Base-by-base conservation (phyloP, 2,329 filamentous ascomycete genomes). In the Trichoderma breve region DNA sequence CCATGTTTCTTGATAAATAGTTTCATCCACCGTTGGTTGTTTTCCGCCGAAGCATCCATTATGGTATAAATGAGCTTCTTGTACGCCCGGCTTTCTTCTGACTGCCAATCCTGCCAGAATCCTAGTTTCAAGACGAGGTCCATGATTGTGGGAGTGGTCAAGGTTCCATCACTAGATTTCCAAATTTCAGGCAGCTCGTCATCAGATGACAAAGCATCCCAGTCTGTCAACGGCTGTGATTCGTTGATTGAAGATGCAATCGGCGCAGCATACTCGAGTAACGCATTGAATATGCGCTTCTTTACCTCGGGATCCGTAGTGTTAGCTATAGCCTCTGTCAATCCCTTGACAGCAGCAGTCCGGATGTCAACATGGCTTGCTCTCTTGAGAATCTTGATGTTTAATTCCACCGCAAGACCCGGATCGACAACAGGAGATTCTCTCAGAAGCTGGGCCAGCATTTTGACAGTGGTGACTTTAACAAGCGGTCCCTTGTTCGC, bases 401-500 rank as follows among this genome's bases (percentile, higher is more conserved):
- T 77, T 1, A 80, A 77, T 5, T 79, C 74, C 26, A 76, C 79
- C 0, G 80, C 73, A 0, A 74, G 75, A 12, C 62, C 39, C 9
- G 75, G 67, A 30, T 76, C 74, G 7, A 82, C 71, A 18, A 79
- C 79, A 1, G 74, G 71, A 5, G 75, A 79, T 3, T 76, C 74
- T 12, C 79, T 74, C 2, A 83, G 74, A 1, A 82, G 64, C 51
- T 81, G 78, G 0, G 79, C 78, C n/a, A 83, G 75, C 78, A 83
- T 81, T 65, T 82, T 82, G 64, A 83, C 75, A 0, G 80, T 82
- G 1, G 78, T 80, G 6, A 82, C 75, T 69, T 81, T 82, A 65
- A 83, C 74, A 4, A 74, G 68, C 3, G 78, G 75, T 3, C 55
- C 47, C 28, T 28, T 74, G 24, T 3, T 74, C 66, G 1, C 47